A percentile compares a stretch with the other conserved stretches of the same genome.
Conservation (phyloP, 2,329 filamentous ascomycete species). For the Beauveria scarabaeidicola region DNA sequence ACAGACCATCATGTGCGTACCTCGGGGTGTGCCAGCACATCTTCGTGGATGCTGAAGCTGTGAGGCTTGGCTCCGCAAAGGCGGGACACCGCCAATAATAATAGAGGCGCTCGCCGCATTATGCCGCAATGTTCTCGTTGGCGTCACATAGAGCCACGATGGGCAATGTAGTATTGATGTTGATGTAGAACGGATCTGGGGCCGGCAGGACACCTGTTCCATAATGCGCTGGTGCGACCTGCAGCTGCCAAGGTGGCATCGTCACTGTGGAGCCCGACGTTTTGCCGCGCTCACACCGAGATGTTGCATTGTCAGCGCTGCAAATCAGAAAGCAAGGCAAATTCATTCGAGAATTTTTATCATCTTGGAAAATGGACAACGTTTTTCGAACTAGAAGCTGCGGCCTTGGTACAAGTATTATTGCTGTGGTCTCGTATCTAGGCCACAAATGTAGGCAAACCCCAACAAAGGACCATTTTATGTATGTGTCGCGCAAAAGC, state of each 20-base stretch:
- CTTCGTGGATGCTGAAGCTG: conserved; percentile 78
- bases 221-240: not conserved
- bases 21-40: conserved; percentile 79
- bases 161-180: not conserved
- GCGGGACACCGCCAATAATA: conserved; percentile 36
- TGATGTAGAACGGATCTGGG: not conserved
- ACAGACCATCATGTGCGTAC: conserved; percentile 35
- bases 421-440: not conserved
- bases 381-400: too few relatives aligned
- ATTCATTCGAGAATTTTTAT: too few relatives aligned
- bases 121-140: conserved; percentile 18
- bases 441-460: not conserved
- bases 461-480: not conserved
- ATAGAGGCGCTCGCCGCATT: conserved; percentile 43
- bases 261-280: conserved; percentile 8
- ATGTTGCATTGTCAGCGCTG: too few relatives aligned
- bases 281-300: conserved; percentile 2
- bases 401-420: too few relatives aligned
- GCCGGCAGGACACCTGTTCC: conserved; percentile 6
- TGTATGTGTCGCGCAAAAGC: too few relatives aligned
- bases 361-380: too few relatives aligned
- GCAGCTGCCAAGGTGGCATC: not conserved
- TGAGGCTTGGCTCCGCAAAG: conserved; percentile 41
- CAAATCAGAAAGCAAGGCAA: too few relatives aligned
- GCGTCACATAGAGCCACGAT: conserved; percentile 10